phyloP scores from a whole-genome alignment of 768 basidiomycete species.

The Termitomyces sp. region DNA sequence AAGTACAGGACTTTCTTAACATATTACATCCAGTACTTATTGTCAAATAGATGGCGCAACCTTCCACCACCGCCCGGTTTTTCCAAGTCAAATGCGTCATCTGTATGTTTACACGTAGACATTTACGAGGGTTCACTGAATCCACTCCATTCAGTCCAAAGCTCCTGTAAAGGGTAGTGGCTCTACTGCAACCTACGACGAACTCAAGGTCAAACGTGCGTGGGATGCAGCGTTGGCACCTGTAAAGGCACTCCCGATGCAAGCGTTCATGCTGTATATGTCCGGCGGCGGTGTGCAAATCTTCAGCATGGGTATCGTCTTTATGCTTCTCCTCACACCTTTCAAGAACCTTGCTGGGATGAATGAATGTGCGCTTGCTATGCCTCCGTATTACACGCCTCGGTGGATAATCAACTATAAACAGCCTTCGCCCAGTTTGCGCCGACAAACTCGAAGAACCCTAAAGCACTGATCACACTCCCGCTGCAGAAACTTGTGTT shows the following conservation, averaged over 20 bases:
- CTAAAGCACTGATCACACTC: constrained; percentile 53
- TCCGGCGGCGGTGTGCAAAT: constrained; percentile 94
- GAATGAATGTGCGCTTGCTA: constrained; percentile 60
- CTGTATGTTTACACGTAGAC: constrained; percentile 22
- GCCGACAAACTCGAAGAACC: constrained; percentile 50
- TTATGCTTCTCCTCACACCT: constrained; percentile 85
- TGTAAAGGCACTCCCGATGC: constrained; percentile 92
- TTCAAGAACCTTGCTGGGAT: constrained; percentile 81
- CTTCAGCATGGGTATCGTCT: constrained; percentile 95
- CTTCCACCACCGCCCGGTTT: constrained; percentile 71
- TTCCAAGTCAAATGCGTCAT: constrained; percentile 37
- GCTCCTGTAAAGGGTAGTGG: constrained; percentile 29
- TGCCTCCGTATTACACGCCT: neutral
- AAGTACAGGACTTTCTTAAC: constrained; percentile 21
- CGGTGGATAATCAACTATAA: neutral
- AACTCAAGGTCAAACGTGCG: constrained; percentile 73
- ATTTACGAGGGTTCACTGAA: neutral
- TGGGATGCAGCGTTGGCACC: constrained; percentile 85
- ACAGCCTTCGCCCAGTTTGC: constrained; percentile 74
- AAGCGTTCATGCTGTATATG: constrained; percentile 98
- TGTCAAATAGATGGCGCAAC: constrained; percentile 49
- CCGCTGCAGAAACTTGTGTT: constrained; percentile 69
- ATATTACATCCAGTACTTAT: neutral
- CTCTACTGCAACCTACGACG: constrained; percentile 48
- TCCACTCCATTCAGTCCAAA: constrained; percentile 35